Evolutionary conservation across 805 yeast species (phyloP), one percentile per base, ranked within the genome.

Genomic region (Vanderwaltozyma verrucispora): DNA sequence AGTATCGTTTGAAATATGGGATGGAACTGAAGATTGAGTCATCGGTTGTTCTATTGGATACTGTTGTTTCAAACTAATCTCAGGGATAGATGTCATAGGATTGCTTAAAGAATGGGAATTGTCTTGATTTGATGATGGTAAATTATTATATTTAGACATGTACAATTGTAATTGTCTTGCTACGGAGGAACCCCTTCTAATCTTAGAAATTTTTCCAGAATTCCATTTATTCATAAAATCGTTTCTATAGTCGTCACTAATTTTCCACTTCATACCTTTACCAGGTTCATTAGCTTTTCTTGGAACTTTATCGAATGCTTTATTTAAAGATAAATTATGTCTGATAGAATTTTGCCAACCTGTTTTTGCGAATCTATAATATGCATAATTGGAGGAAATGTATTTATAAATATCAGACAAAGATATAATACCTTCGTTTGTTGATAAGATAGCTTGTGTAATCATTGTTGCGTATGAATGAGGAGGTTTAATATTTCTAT

Each of bases 291-390:
- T 81, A 23, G 95, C 88, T 55, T 83, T 75, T 53, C 99, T 72
- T 29, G 97, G 96, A 17, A 89, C 96, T 63, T 92, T 92, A 53
- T 89, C 97, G 64, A 92, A 92, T 13, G 98, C 97, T 65, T 89
- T 92, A 62, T 92, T 92, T 42, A 92, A 68, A 2, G 96, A 87
- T 38, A 92, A 65, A 58, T 92, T 92, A 62, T 92, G 98, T 49
- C 98, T 77, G 48, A 92, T 89, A 6, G 96, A 87, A 63, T 92
- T 92, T 64, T 92, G 98, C 98, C 98, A 92, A 27, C 98, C 98
- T 8, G 95, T 80, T 60, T 84, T 88, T 18, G 92, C 79, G 61
- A 76, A 82, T 51, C 95, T 75, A 60, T 92, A 92, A 60, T 83
- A 92, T 28, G 97, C 88, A 60, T 87, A 92, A 54, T 81, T 88